A percentile compares a stretch with the other conserved stretches of the same genome.
Evolutionary conservation across 108 stramenopile species (phyloP).

Genomic region (Skeletonema costatum): DNA sequence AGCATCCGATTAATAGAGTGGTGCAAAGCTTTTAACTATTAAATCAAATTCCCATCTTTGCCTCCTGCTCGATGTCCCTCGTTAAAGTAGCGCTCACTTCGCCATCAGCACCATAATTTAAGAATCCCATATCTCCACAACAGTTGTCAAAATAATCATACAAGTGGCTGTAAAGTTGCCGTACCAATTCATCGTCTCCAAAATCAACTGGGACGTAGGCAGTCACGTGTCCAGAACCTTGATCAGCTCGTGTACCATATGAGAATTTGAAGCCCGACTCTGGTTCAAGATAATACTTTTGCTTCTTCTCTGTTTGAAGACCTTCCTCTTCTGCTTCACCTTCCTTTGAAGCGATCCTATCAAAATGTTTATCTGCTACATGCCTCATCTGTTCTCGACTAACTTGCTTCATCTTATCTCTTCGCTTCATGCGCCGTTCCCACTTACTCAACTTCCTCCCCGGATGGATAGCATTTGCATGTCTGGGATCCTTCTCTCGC

Average conservation of each 20-base stretch:
- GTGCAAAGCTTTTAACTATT: background rate
- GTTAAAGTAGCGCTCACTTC: constrained; percentile 20
- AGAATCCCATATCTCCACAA: constrained; percentile 46
- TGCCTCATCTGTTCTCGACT: constrained; percentile 21
- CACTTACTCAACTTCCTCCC: constrained; percentile 62
- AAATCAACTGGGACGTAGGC: constrained; percentile 80
- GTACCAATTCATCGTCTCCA: constrained; percentile 66
- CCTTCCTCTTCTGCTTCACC: background rate
- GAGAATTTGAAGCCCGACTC: constrained; percentile 74
- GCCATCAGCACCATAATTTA: constrained; percentile 31
- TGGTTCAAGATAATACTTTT: background rate
- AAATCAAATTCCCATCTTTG: background rate
- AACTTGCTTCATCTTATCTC: constrained; percentile 5
- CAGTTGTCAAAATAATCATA: constrained; percentile 56
- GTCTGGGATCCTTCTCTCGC: background rate
- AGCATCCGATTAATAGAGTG: background rate
- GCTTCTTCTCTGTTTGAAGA: constrained; percentile 19
- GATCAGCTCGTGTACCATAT: constrained; percentile 60
- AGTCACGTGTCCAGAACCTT: constrained; percentile 51
- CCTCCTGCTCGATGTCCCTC: background rate
- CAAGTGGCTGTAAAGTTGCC: constrained; percentile 64
- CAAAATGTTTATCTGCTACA: constrained; percentile 5
- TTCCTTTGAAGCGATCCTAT: background rate
- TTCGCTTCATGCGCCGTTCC: constrained; percentile 53
- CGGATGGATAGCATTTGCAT: constrained; percentile 1